Evolutionary conservation across 352 stramenopile genomes (phyloP).

Genomic region (Globisporangium cystogenes): DNA sequence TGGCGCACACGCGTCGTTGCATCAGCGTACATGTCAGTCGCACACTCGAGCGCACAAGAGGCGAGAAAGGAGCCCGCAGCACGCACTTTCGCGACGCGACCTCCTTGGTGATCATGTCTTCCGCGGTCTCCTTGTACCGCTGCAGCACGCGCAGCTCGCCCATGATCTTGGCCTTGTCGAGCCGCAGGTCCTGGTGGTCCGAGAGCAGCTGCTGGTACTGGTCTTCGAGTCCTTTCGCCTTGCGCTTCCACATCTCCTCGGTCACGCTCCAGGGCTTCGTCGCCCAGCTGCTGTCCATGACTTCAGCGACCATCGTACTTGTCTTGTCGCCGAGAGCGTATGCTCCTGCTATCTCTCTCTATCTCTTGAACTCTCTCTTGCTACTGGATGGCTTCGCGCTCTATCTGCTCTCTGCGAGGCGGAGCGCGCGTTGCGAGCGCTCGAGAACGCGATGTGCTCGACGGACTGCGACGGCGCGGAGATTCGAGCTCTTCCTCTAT

Average conservation of each 20-base stretch:
- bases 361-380: too few relatives aligned
- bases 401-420: too few relatives aligned
- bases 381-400: too few relatives aligned
- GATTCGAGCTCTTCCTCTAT: too few relatives aligned
- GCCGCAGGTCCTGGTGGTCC: slow-evolving; percentile 62
- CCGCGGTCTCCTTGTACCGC: slow-evolving; percentile 66
- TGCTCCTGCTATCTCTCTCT: background rate
- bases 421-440: too few relatives aligned
- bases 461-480: too few relatives aligned
- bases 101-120: slow-evolving; percentile 58
- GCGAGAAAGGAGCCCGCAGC: background rate
- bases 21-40: background rate
- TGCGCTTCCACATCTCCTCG: slow-evolving; percentile 75
- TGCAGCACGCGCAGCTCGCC: slow-evolving; percentile 62
- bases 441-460: too few relatives aligned
- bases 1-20: slow-evolving; percentile 3
- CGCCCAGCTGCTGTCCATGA: slow-evolving; percentile 40
- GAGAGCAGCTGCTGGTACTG: slow-evolving; percentile 63
- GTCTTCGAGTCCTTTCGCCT: slow-evolving; percentile 59
- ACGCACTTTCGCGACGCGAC: slow-evolving; percentile 45
- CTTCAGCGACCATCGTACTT: slow-evolving; percentile 26
- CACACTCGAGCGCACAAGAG: background rate
- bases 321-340: background rate
- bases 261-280: slow-evolving; percentile 68
- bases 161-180: slow-evolving; percentile 64